A percentile compares a stretch with the other conserved stretches of the same genome.
Evolutionary conservation across 192 early-diverging fungal genomes (phyloP).

Genomic region (Gaertneriomyces sp.): DNA sequence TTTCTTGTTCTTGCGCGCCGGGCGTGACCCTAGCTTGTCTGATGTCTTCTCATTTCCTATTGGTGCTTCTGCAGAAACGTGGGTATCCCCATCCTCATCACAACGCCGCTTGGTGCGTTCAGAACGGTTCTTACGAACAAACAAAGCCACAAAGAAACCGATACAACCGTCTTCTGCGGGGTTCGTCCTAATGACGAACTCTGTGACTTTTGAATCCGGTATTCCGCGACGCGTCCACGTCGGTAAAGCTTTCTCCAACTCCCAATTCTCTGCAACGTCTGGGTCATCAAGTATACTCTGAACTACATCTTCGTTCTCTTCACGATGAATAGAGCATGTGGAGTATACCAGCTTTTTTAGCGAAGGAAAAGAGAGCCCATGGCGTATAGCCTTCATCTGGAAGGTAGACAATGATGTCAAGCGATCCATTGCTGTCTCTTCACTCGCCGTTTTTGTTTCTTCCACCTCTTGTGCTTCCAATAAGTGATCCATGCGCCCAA

Average conservation of each 20-base stretch:
- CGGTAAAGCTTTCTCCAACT: slow-evolving; percentile 51
- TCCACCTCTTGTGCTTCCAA: slow-evolving; percentile 35
- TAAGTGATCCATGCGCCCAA: slow-evolving; percentile 80
- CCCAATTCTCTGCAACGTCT: slow-evolving; percentile 43
- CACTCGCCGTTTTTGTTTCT: neutral
- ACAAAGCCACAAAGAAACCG: slow-evolving; percentile 96
- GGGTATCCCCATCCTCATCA: too few relatives aligned
- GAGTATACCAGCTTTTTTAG: slow-evolving; percentile 90
- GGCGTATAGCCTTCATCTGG: slow-evolving; percentile 72
- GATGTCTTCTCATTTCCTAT: too few relatives aligned
- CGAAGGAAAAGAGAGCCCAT: slow-evolving; percentile 74
- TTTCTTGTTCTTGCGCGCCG: too few relatives aligned
- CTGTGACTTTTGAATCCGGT: slow-evolving; percentile 45
- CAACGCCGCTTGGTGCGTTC: too few relatives aligned
- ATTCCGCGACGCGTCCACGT: slow-evolving; percentile 80
- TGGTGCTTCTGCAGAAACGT: too few relatives aligned
- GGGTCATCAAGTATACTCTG: slow-evolving; percentile 63
- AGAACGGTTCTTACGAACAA: slow-evolving; percentile 55
- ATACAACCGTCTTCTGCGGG: slow-evolving; percentile 82
- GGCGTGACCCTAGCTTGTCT: too few relatives aligned
- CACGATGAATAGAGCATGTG: slow-evolving; percentile 88
- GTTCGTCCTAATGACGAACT: slow-evolving; percentile 67
- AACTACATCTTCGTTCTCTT: slow-evolving; percentile 97
- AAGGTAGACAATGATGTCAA: slow-evolving; percentile 79
- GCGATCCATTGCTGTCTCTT: slow-evolving; percentile 35